These are phyloP conservation scores for Penicillium sumatraense DNA, from an alignment of 2,329 filamentous ascomycete species.

Conservation along the genomic window DNA sequence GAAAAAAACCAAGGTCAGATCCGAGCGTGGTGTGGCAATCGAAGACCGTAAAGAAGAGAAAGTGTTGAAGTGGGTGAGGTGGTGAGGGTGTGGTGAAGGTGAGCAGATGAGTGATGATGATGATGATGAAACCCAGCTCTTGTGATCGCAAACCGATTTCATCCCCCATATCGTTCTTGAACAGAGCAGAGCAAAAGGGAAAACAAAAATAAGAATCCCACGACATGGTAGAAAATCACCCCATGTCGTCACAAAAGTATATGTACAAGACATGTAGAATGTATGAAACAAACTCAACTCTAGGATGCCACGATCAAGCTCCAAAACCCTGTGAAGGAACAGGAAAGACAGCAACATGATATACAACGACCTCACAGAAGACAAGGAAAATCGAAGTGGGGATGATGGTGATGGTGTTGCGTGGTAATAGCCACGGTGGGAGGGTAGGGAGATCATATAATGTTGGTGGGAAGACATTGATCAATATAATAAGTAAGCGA, in stretches of 20 bases:
- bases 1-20: constrained; percentile 7
- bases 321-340: constrained; percentile 16
- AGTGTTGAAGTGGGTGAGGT: too few relatives aligned
- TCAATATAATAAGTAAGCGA: neutral
- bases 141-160: too few relatives aligned
- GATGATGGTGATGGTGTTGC: neutral
- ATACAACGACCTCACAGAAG: constrained; percentile 22
- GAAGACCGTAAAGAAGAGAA: constrained; percentile 14
- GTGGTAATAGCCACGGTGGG: neutral
- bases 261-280: constrained; percentile 41
- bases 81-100: neutral
- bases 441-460: too few relatives aligned
- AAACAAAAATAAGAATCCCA: neutral
- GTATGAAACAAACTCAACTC: constrained; percentile 28
- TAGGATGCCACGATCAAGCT: constrained; percentile 16
- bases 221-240: constrained; percentile 1
- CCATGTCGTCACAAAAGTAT: constrained; percentile 29
- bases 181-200: neutral
- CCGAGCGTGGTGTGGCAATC: constrained; percentile 8
- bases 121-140: neutral
- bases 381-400: constrained; percentile 16
- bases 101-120: neutral
- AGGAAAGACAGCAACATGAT: constrained; percentile 13
- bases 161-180: too few relatives aligned
- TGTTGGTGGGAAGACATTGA: too few relatives aligned